A percentile compares a stretch with the other conserved stretches of the same genome.
Evolutionary conservation across 2,329 filamentous ascomycete genomes (phyloP).

Genomic region (Leptosphaerulina australis): DNA sequence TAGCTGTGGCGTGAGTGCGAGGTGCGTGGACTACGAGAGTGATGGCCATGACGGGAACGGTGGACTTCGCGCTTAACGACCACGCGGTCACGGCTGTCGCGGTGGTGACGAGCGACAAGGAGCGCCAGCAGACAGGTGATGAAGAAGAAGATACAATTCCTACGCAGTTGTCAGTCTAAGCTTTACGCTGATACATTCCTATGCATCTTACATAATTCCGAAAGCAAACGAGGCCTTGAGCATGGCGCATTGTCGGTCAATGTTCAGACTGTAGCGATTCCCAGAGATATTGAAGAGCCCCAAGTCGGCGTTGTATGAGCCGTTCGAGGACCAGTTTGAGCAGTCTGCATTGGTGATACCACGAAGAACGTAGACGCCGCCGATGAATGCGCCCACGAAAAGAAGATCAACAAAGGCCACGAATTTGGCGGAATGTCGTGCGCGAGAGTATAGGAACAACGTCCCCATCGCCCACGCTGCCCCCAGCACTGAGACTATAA

Average conservation of each 20-base stretch:
- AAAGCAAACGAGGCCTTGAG: slow-evolving; percentile 89
- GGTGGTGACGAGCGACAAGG: slow-evolving; percentile 56
- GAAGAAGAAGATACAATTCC: slow-evolving; percentile 50
- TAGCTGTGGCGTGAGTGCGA: slow-evolving; percentile 43
- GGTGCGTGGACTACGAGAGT: slow-evolving; percentile 47
- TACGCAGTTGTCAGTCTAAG: slow-evolving; percentile 34
- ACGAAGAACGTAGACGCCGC: slow-evolving; percentile 63
- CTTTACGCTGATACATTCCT: too few species aligned
- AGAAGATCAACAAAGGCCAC: slow-evolving; percentile 66
- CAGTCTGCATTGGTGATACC: slow-evolving; percentile 70
- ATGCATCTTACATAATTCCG: slow-evolving; percentile 73
- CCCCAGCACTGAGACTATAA: slow-evolving; percentile 68
- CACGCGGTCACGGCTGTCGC: slow-evolving; percentile 54
- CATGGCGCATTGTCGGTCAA: slow-evolving; percentile 85
- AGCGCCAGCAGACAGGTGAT: slow-evolving; percentile 64
- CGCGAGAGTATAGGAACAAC: slow-evolving; percentile 63
- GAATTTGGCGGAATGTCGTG: slow-evolving; percentile 64
- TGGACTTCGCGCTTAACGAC: slow-evolving; percentile 60
- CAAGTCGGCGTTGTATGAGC: slow-evolving; percentile 62
- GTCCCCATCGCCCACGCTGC: slow-evolving; percentile 67
- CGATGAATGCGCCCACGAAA: slow-evolving; percentile 69
- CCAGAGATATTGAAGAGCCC: slow-evolving; percentile 65
- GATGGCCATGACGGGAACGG: slow-evolving; percentile 52
- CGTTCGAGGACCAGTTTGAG: slow-evolving; percentile 59
- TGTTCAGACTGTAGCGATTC: slow-evolving; percentile 57